Conservation (phyloP, 1,139 yeast genomes). For the Hyphopichia burtonii region DNA sequence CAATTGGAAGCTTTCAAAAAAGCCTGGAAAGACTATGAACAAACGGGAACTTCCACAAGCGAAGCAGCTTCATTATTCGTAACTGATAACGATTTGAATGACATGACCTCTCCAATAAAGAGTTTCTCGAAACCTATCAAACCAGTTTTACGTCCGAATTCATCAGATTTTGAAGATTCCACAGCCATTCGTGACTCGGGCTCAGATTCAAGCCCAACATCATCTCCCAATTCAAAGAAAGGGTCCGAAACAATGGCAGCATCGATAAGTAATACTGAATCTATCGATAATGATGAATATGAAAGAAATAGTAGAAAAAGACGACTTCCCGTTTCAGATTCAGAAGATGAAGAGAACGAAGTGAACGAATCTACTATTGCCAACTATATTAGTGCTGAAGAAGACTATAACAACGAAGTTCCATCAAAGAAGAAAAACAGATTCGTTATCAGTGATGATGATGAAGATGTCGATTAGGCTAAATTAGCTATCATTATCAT, state of each 20-base stretch:
- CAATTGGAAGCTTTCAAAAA: constrained; percentile 39
- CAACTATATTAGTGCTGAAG: constrained; percentile 1
- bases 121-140: not conserved
- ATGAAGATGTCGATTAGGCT: constrained; percentile 13
- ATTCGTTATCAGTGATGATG: constrained; percentile 21
- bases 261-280: not conserved
- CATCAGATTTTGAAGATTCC: not conserved
- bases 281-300: constrained; percentile 5
- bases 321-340: not conserved
- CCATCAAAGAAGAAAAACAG: constrained; percentile 12
- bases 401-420: constrained; percentile 2
- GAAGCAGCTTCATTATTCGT: constrained; percentile 15
- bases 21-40: constrained; percentile 35
- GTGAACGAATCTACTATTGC: constrained; percentile 1
- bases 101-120: not conserved
- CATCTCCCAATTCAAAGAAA: not conserved
- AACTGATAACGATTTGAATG: constrained; percentile 6
- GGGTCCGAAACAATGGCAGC: no score
- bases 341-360: constrained; percentile 5
- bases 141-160: constrained; percentile 1
- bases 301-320: constrained; percentile 7
- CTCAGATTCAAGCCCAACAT: not conserved
- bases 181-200: not conserved
- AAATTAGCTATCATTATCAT: not conserved
- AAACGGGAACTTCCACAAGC: constrained; percentile 8